A percentile compares a stretch with the other conserved stretches of the same genome.
These are phyloP conservation scores for Podospora pseudoanserina DNA, from an alignment of 495 filamentous ascomycete genomes.

Conservation along the genomic window DNA sequence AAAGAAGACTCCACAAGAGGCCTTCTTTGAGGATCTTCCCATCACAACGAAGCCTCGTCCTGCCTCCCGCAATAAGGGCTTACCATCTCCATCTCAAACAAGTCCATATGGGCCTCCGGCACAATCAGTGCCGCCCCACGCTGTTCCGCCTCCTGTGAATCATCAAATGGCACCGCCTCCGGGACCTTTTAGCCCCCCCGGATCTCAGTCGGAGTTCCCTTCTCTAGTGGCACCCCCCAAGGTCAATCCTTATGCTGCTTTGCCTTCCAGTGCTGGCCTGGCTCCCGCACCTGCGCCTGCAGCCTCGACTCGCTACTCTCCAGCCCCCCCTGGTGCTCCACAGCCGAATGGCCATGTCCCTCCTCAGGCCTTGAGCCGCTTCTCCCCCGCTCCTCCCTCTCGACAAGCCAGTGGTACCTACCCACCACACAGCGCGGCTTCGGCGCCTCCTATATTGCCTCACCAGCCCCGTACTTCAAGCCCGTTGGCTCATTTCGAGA, in stretches of 20 bases:
- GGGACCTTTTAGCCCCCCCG: slow-evolving; percentile 25
- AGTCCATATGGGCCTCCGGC: slow-evolving; percentile 33
- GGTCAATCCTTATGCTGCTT: slow-evolving; percentile 59
- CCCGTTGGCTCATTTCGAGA: slow-evolving; percentile 67
- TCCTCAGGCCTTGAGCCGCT: slow-evolving; percentile 44
- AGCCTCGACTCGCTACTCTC: slow-evolving; percentile 54
- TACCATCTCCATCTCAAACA: slow-evolving; percentile 39
- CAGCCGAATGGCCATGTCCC: slow-evolving; percentile 28
- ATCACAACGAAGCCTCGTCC: slow-evolving; percentile 55
- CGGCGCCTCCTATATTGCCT: slow-evolving; percentile 50
- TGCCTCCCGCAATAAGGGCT: slow-evolving; percentile 36
- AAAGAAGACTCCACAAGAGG: slow-evolving; percentile 39
- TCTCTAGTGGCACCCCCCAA: slow-evolving; percentile 53
- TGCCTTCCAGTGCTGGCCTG: slow-evolving; percentile 39
- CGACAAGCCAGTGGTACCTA: slow-evolving; percentile 40
- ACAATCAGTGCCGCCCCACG: slow-evolving; percentile 31
- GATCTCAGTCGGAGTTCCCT: slow-evolving; percentile 27
- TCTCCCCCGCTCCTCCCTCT: slow-evolving; percentile 51
- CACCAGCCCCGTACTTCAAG: slow-evolving; percentile 85
- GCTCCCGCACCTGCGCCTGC: slow-evolving; percentile 42
- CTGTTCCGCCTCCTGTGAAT: slow-evolving; percentile 32
- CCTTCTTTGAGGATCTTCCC: slow-evolving; percentile 91
- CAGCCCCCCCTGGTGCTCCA: slow-evolving; percentile 50
- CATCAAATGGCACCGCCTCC: slow-evolving; percentile 23
- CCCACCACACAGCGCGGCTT: slow-evolving; percentile 36